These are phyloP conservation scores for Mrakia hoshinonis DNA, from an alignment of 768 basidiomycete species.

Conservation along the genomic window DNA sequence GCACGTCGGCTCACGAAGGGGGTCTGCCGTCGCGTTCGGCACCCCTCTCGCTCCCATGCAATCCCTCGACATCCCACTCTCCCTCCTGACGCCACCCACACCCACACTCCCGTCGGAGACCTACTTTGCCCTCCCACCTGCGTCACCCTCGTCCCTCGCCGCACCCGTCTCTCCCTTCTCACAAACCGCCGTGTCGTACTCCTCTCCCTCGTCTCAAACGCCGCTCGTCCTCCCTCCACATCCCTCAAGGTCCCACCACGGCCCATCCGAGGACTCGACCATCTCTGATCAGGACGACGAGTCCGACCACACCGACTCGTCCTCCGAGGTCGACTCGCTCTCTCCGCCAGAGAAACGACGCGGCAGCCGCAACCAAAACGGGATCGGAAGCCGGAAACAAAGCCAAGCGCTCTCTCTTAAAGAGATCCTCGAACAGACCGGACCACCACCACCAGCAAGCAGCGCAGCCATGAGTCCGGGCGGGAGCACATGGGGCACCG, in stretches of 20 bases:
- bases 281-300: neutral
- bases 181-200: neutral
- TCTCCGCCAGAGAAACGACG: conserved; percentile 4
- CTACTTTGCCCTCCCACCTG: neutral
- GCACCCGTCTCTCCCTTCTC: neutral
- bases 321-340: conserved; percentile 23
- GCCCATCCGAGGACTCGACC: neutral
- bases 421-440: neutral
- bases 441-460: neutral
- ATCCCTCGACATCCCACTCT: neutral
- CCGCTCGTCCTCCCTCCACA: neutral
- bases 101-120: neutral
- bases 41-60: neutral
- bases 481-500: too few species aligned
- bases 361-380: neutral
- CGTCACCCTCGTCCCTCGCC: neutral
- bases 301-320: neutral
- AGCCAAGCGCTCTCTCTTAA: conserved; percentile 6
- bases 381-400: neutral
- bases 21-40: too few species aligned
- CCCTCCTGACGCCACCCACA: neutral
- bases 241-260: neutral
- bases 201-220: neutral
- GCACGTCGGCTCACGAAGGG: neutral
- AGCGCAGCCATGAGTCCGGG: neutral